Base-by-base conservation (phyloP, 2,329 filamentous ascomycete genomes). In the Neospermospora avenae region DNA sequence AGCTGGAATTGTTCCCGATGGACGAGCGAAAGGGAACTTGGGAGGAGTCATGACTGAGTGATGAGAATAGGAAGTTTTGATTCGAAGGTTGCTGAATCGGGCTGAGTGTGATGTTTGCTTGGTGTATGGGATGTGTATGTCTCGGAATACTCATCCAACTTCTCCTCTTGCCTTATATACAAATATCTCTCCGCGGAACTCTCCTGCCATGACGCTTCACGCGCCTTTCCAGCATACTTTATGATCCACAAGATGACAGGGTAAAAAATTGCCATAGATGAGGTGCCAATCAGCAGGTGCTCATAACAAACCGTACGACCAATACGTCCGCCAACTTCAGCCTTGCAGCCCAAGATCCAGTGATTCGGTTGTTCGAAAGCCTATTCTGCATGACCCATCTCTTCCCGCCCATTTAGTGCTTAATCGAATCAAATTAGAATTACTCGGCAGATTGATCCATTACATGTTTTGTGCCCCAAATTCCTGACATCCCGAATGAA, bases 21-120 rank as follows among this genome's bases (percentile, higher is more conserved):
- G 73, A 7, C 77, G 72, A 7, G 71, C 58, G 63, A 79, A 78
- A 39, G 76, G 76, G 63, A 78, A 78, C 39, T 56, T 63, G 1
- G 71, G 72, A 4, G 66, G 55, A 35, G 48, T 24, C 34, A 31
- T 14, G 3, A 8, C 10, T 34, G 48, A 51, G 34, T 34, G 3
- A 35, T 3, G 22, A 20, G 16, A 5, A 20, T 2, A 3, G 1
- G 10, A 14, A 22, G 8, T 24, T 35, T 1, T 22, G 18, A 18
- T 34, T 13, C 18, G 3, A 37, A 6, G 20, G 5, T 51, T 24
- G n/a, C 8, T 51, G 37, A 41, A 7, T 41, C 6, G 14, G 7
- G 7, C 11, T 20, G n/a, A 42, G 2, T 22, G 16, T 41, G 16
- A 6, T 42, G n/a, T 7, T 7, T 42, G 28, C 14, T 1, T 37